These are phyloP conservation scores for Botrytis galanthina DNA, from an alignment of 2,329 filamentous ascomycete species.

Conservation along the genomic window DNA sequence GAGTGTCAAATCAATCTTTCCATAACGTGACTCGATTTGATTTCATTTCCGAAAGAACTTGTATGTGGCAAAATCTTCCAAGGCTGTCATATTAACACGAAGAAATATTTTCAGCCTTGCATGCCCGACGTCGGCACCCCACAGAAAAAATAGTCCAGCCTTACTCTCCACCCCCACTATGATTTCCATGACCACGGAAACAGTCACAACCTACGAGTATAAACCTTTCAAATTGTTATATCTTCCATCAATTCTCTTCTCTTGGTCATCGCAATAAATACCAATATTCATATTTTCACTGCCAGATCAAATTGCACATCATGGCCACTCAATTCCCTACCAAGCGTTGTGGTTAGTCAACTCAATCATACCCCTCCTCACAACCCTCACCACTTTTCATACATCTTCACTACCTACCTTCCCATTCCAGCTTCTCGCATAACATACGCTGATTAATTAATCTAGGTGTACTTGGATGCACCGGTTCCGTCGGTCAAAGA, in stretches of 20 bases:
- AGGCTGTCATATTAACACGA: background rate
- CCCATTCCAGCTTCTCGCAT: background rate
- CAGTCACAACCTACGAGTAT: background rate
- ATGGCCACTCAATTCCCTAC: conserved; percentile 44
- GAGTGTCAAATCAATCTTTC: background rate
- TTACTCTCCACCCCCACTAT: conserved; percentile 8
- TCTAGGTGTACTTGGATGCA: conserved; percentile 78
- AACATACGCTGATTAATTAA: background rate
- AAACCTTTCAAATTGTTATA: background rate
- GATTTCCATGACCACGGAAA: background rate
- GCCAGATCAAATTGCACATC: background rate
- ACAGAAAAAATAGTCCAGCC: conserved; percentile 15
- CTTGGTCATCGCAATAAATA: background rate
- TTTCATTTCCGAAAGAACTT: background rate
- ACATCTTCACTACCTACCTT: background rate
- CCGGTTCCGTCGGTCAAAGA: conserved; percentile 90
- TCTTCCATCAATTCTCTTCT: background rate
- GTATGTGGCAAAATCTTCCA: background rate
- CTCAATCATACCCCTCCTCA: conserved; percentile 21
- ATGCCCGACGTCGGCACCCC: conserved; percentile 14
- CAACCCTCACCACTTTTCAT: background rate
- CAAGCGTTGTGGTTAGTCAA: conserved; percentile 51
- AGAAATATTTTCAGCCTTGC: conserved; percentile 14
- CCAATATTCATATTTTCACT: background rate
- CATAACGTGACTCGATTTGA: background rate